phyloP scores from a whole-genome alignment of 176 grass and related monocot species.

The Aegilops umbellulata region DNA sequence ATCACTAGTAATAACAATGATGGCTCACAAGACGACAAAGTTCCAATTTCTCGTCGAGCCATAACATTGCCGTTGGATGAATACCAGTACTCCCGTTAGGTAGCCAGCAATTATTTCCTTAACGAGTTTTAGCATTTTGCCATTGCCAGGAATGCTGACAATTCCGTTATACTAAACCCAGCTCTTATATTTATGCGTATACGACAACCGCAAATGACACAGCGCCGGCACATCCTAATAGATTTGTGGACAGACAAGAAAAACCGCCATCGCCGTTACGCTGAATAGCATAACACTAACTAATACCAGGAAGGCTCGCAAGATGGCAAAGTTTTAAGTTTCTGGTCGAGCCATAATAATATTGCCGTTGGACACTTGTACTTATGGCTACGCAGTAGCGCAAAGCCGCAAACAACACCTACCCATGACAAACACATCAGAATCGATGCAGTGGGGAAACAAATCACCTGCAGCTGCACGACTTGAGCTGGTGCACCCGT shows the following conservation, averaged over 20 bases:
- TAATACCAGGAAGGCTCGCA: too few relatives aligned
- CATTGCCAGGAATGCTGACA: background rate
- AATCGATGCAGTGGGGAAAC: too few relatives aligned
- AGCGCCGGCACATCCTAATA: background rate
- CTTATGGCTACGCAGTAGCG: too few relatives aligned
- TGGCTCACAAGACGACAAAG: background rate
- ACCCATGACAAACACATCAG: background rate
- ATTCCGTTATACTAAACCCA: background rate
- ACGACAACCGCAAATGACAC: background rate
- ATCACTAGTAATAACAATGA: too few relatives aligned
- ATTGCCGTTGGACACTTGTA: too few relatives aligned
- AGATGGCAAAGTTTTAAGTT: background rate
- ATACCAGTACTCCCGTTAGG: background rate
- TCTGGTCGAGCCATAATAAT: background rate
- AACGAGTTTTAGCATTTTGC: background rate
- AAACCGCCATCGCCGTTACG: background rate
- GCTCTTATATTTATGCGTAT: background rate
- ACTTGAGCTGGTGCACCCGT: too few relatives aligned
- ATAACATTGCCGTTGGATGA: background rate
- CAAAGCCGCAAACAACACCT: too few relatives aligned
- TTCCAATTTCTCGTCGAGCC: background rate
- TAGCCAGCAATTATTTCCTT: too few relatives aligned
- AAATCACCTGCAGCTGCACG: too few relatives aligned
- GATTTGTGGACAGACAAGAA: background rate
- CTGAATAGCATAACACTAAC: too few relatives aligned